phyloP scores from a whole-genome alignment of 148 eudicot species.

The Chenopodium formosanum region DNA sequence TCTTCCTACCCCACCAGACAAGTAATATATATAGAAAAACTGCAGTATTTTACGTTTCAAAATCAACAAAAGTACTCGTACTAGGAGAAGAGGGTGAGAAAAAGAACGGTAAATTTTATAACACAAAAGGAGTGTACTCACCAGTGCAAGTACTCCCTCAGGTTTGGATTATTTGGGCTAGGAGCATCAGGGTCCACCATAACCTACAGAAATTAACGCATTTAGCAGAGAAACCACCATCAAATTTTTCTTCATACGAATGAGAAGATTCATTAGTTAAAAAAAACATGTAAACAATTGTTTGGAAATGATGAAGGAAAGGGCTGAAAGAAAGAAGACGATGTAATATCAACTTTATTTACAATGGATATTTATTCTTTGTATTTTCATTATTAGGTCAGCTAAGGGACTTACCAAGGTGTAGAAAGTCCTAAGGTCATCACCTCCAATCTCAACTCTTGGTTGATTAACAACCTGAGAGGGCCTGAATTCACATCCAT shows the following conservation, averaged over 20 bases:
- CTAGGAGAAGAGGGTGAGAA: too few relatives aligned
- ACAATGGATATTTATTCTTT: too few relatives aligned
- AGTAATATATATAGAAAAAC: too few relatives aligned
- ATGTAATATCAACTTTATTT: too few relatives aligned
- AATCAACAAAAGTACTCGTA: too few relatives aligned
- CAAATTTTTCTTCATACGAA: too few relatives aligned
- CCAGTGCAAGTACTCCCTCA: slow-evolving; percentile 89
- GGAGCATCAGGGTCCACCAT: slow-evolving; percentile 99
- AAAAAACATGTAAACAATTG: neutral
- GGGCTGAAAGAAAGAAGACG: neutral
- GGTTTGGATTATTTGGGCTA: slow-evolving; percentile 75
- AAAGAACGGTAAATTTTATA: too few relatives aligned
- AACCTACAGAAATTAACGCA: slow-evolving; percentile 36
- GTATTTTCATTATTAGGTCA: too few relatives aligned
- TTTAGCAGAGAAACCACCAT: neutral
- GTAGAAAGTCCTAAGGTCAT: slow-evolving; percentile 70
- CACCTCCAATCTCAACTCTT: slow-evolving; percentile 72
- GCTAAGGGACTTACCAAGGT: slow-evolving; percentile 50
- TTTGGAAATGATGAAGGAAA: neutral
- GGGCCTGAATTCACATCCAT: slow-evolving; percentile 72
- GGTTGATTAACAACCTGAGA: slow-evolving; percentile 76
- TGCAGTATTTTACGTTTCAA: too few relatives aligned
- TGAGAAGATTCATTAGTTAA: neutral
- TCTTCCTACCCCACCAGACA: too few relatives aligned
- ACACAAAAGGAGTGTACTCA: slow-evolving; percentile 15